phyloP scores from a whole-genome alignment of 208 protist genomes.

The Leishmania tarentolae region DNA sequence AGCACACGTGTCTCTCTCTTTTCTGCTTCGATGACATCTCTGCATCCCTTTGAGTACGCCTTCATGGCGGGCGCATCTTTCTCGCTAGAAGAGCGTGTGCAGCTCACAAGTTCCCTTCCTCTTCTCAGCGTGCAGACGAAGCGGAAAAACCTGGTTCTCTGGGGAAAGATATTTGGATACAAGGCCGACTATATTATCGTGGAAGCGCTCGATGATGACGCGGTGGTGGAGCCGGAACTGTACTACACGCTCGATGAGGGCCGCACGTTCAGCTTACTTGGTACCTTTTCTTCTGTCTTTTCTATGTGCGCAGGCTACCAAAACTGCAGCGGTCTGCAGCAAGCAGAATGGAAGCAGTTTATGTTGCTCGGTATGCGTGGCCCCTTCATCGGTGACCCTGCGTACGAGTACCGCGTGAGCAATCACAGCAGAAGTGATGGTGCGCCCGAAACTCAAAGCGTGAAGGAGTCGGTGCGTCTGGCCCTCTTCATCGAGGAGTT shows the following conservation, averaged over 20 bases:
- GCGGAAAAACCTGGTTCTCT: conserved; percentile 63
- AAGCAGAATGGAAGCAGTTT: conserved; percentile 64
- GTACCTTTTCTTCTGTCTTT: conserved; percentile 69
- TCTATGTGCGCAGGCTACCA: conserved; percentile 27
- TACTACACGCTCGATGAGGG: conserved; percentile 86
- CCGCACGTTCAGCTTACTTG: conserved; percentile 79
- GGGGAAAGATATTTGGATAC: conserved; percentile 85
- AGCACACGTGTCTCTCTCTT: neutral
- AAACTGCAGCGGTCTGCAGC: conserved; percentile 32
- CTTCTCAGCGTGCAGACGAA: conserved; percentile 67
- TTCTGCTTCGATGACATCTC: conserved; percentile 36
- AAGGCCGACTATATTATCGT: conserved; percentile 88
- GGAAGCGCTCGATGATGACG: conserved; percentile 75
- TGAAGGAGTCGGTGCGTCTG: conserved; percentile 81
- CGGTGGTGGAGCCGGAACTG: conserved; percentile 73
- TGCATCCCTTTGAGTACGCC: conserved; percentile 60
- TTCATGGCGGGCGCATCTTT: conserved; percentile 41
- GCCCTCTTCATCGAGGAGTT: conserved; percentile 83
- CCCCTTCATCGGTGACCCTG: conserved; percentile 80
- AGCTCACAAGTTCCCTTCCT: conserved; percentile 74
- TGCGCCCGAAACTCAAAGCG: conserved; percentile 12
- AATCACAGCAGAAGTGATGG: conserved; percentile 7
- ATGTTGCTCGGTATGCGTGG: conserved; percentile 75
- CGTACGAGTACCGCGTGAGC: conserved; percentile 85
- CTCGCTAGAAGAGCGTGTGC: conserved; percentile 68